Base-by-base conservation (phyloP, 2,329 filamentous ascomycete genomes). In the Xylaria sp. region DNA sequence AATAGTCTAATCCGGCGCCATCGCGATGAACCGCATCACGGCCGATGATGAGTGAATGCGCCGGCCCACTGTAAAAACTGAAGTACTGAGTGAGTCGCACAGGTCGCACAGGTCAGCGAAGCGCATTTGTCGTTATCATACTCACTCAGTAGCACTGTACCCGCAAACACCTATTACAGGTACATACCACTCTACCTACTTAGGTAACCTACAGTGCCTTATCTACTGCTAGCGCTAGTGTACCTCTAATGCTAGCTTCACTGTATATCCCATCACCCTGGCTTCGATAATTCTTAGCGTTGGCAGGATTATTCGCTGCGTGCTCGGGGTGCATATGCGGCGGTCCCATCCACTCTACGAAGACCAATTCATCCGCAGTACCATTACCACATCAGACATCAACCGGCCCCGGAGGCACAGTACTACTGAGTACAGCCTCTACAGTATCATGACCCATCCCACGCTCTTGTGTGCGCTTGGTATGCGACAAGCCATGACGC, bases 401-500 rank as follows among this genome's bases (percentile, higher is more conserved):
- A 4, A 4, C 28, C 28, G 5, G 5, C 58, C 42, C 25, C 19
- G 12, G 50, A 56, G 17, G 42, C 19, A 21, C 46, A 42, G 17
- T 42, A 17, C 23, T 21, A 23, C 12, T n/a, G n/a, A n/a, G n/a
- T n/a, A n/a, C 33, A 23, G 15, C 42, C 23, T 33, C 43, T 35
- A n/a, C n/a, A n/a, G n/a, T n/a, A 42, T 40, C 31, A 35, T 50
- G 51, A 47, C 28, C 52, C 35, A 40, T 47, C 35, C 51, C 45
- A 17, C 46, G 19, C 53, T 42, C 28, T 38, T 25, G 37, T 52
- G 45, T 21, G 11, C 35, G 46, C 46, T 37, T 21, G 47, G 47
- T 25, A 51, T 51, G 53, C 54, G 43, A 54, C 57, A 12, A 61
- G 21, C 53, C 43, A 64, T 53, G 33, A 64, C 52, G 58, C 46